Conservation (phyloP, 1,139 yeast species). For the Pneumocystis sp. region DNA sequence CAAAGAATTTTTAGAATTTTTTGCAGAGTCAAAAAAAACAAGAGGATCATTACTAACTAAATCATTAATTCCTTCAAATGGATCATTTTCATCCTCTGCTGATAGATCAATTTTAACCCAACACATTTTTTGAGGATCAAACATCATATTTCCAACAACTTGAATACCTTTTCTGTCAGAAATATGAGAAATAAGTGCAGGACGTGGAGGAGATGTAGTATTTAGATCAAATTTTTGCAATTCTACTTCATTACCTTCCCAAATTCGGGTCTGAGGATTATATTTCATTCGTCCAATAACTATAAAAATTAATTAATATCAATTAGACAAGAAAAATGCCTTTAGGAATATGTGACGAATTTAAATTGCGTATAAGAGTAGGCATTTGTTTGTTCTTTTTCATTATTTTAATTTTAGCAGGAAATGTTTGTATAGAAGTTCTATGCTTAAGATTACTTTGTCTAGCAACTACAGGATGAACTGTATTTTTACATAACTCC, state of each 20-base stretch:
- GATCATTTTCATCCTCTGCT: slow-evolving; percentile 25
- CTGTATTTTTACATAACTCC: slow-evolving; percentile 2
- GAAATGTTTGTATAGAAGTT: slow-evolving; percentile 1
- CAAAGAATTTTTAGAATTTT: slow-evolving; percentile 2
- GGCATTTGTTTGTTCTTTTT: slow-evolving; percentile 16
- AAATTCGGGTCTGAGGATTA: slow-evolving; percentile 36
- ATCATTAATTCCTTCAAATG: slow-evolving; percentile 40
- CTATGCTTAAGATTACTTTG: slow-evolving; percentile 8
- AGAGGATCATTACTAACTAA: slow-evolving; percentile 17
- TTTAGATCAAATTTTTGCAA: slow-evolving; percentile 34
- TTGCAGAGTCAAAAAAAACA: neutral
- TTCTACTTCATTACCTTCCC: slow-evolving; percentile 62
- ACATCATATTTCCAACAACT: slow-evolving; percentile 41
- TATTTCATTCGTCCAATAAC: slow-evolving; percentile 36
- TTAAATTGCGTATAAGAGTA: slow-evolving; percentile 26
- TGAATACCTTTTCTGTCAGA: slow-evolving; percentile 23
- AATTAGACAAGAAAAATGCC: neutral
- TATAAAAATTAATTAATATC: slow-evolving; percentile 1
- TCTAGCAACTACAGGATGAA: slow-evolving; percentile 9
- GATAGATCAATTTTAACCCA: slow-evolving; percentile 33
- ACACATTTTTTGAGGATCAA: slow-evolving; percentile 42
- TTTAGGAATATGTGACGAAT: slow-evolving; percentile 16
- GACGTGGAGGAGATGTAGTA: slow-evolving; percentile 17
- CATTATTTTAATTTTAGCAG: slow-evolving; percentile 8
- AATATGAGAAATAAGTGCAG: slow-evolving; percentile 26